Evolutionary conservation across 2,329 filamentous ascomycete genomes (phyloP), one percentile per base, ranked within the genome.

Genomic region (Aspergillus fischeri): DNA sequence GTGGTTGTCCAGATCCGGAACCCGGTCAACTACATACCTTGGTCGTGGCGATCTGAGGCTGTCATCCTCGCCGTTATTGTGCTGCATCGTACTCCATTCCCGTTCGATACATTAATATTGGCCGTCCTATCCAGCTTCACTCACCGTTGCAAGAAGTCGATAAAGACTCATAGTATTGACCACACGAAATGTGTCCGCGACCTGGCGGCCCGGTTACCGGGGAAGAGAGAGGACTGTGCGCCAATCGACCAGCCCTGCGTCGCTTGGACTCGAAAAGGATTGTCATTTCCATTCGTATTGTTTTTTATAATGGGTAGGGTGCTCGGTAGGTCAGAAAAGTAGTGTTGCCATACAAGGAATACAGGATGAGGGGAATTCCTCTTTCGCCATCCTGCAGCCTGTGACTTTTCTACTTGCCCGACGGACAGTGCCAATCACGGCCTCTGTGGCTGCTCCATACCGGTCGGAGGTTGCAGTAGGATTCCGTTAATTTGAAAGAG

Each of bases 151-250:
- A 21, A 45, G 42, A 24, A 24, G 5, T 20, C 10, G 42, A 45
- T 45, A 45, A 45, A 10, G n/a, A 24, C 10, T 9, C 20, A 21
- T 45, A 9, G 20, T 17, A 38, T 38, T 7, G 32, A 52, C 58
- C 52, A 56, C 44, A 52, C 56, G 50, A 17, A 17, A 38, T 38
- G 14, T 3, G 32, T 38, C 32, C 55, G 53, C 55, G 57, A 59
- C 57, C 48, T 45, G 48, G 38, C 54, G 45, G 50, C 49, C 35
- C 28, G 28, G 24, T 25, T 11, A 35, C 32, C 32, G 14, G 44
- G 49, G 21, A 48, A 50, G 28, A 58, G 53, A 47, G 62, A 54
- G 62, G 62, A 63, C 62, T 63, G 62, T 61, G 62, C 60, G 60
- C 60, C 47, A 42, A 44, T 41, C 41, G 32, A 50, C 50, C 49